Percentiles rank a stretch among this genome's conserved stretches.
Evolutionary conservation across 495 filamentous ascomycete species (phyloP).

Genomic region (Podospora pseudopauciseta): DNA sequence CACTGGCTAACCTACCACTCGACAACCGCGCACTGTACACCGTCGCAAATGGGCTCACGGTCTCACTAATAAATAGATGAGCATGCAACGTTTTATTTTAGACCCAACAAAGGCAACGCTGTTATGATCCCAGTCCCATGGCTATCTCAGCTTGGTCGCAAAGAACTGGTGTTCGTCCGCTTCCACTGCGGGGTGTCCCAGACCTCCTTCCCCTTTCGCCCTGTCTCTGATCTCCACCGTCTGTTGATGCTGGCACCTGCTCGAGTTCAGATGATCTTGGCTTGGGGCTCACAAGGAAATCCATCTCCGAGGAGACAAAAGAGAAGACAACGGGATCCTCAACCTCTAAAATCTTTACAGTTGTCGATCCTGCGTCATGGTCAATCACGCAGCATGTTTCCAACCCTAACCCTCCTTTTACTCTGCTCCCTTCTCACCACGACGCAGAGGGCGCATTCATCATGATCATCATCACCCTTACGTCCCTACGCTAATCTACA

Average conservation of each 20-base stretch:
- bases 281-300: background rate
- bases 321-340: background rate
- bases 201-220: background rate
- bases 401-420: background rate
- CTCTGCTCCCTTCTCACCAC: background rate
- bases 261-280: background rate
- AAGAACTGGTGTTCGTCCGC: background rate
- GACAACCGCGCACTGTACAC: background rate
- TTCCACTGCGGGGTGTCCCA: background rate
- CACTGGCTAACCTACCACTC: background rate
- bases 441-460: background rate
- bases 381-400: background rate
- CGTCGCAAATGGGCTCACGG: background rate
- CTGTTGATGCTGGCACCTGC: background rate
- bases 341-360: background rate
- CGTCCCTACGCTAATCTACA: background rate
- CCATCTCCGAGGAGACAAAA: background rate
- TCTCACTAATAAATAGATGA: background rate
- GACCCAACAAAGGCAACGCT: background rate
- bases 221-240: background rate
- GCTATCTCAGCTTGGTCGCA: background rate
- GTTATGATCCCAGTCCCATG: background rate
- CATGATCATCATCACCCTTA: background rate
- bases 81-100: background rate
- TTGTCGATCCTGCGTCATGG: background rate